These are phyloP conservation scores for Holtermannia corniformis DNA, from an alignment of 768 basidiomycete genomes.

Conservation along the genomic window DNA sequence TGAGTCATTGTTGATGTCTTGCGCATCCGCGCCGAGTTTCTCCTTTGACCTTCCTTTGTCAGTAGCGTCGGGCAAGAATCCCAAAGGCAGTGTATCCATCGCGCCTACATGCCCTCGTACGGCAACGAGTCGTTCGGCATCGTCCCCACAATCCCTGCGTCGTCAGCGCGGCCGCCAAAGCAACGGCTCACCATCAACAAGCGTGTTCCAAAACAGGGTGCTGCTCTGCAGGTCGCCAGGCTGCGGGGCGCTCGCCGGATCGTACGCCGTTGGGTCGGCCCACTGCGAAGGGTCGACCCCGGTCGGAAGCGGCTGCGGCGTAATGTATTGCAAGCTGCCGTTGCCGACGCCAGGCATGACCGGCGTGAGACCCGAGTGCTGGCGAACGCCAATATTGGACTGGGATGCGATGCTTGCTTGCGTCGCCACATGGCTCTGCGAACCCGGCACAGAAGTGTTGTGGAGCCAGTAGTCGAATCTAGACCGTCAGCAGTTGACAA, in stretches of 20 bases:
- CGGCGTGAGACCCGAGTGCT: not conserved
- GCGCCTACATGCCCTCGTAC: not conserved
- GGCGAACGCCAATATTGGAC: not conserved
- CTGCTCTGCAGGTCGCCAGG: not conserved
- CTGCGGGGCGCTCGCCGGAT: not conserved
- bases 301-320: not conserved
- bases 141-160: not conserved
- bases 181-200: not conserved
- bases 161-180: not conserved
- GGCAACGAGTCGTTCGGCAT: not conserved
- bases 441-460: constrained; percentile 9
- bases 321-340: not conserved
- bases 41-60: too few species aligned
- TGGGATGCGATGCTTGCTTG: constrained; percentile 4
- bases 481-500: not conserved
- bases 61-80: too few species aligned
- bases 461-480: constrained; percentile 36
- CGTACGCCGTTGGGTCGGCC: not conserved
- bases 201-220: not conserved
- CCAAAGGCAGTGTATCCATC: too few species aligned
- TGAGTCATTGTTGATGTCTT: not conserved
- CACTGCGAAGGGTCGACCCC: not conserved
- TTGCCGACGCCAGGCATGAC: not conserved
- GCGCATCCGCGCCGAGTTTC: too few species aligned
- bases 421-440: constrained; percentile 2